phyloP scores from a whole-genome alignment of 805 yeast genomes.

The Spathaspora boniae region DNA sequence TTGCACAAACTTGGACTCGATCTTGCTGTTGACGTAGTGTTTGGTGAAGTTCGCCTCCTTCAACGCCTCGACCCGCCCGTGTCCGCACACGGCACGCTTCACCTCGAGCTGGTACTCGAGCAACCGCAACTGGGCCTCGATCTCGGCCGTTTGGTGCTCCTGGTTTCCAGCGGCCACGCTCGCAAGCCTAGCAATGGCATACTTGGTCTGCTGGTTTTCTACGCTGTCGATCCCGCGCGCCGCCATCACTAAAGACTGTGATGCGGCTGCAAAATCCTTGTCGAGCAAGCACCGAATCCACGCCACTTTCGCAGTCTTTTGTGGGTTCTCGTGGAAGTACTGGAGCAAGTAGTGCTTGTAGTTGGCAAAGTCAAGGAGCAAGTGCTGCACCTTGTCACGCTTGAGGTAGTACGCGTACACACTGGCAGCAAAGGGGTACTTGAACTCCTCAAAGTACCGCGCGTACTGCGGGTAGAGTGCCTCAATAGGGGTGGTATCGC shows the following conservation, averaged over 20 bases:
- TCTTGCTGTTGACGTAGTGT: conserved; percentile 14
- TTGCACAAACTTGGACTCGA: conserved; percentile 11
- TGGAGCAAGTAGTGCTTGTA: conserved; percentile 46
- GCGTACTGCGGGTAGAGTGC: conserved; percentile 30
- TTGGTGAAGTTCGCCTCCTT: conserved; percentile 14
- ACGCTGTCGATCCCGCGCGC: conserved; percentile 40
- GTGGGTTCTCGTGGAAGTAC: conserved; percentile 45
- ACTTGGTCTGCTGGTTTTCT: conserved; percentile 49
- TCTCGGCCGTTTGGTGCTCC: conserved; percentile 32
- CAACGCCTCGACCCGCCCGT: conserved; percentile 9
- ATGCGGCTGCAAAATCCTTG: conserved; percentile 48
- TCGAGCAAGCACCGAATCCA: conserved; percentile 70
- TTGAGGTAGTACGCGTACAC: conserved; percentile 58
- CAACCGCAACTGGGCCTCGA: conserved; percentile 48
- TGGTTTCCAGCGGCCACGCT: conserved; percentile 39
- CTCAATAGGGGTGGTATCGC: conserved; percentile 16
- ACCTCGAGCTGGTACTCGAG: conserved; percentile 45
- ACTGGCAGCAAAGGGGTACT: conserved; percentile 63
- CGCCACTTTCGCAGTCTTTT: conserved; percentile 50
- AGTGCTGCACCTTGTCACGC: conserved; percentile 46
- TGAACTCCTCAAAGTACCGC: conserved; percentile 57
- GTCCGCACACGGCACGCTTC: neutral
- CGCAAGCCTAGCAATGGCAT: conserved; percentile 71
- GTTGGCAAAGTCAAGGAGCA: conserved; percentile 56
- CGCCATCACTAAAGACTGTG: conserved; percentile 42